Conservation (phyloP, 2,329 filamentous ascomycete genomes). For the Hypoxylon sp. region DNA sequence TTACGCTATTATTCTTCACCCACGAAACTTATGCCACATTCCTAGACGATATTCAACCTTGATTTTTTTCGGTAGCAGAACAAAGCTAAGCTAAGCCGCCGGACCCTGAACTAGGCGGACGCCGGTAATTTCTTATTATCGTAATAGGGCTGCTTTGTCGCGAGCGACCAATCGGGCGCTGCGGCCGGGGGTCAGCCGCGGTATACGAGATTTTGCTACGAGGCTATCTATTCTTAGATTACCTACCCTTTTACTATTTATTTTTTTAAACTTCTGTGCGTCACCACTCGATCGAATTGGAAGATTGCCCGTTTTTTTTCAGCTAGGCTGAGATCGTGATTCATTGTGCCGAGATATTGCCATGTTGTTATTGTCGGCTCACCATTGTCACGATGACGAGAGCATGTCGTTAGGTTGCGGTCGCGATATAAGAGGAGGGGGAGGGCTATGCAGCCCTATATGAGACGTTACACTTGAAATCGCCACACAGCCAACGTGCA, state of each 20-base stretch:
- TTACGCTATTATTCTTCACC: neutral
- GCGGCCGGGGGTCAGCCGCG: slow-evolving; percentile 33
- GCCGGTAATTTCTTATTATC: slow-evolving; percentile 23
- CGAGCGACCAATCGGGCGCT: slow-evolving; percentile 28
- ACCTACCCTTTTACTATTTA: neutral
- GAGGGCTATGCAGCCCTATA: slow-evolving; percentile 37
- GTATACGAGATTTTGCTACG: slow-evolving; percentile 45
- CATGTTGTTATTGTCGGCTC: slow-evolving; percentile 25
- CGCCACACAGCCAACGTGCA: slow-evolving; percentile 14
- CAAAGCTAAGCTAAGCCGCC: slow-evolving; percentile 16
- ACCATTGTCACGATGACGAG: slow-evolving; percentile 10
- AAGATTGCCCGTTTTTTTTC: slow-evolving; percentile 1
- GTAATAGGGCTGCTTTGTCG: slow-evolving; percentile 26
- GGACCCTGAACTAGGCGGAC: slow-evolving; percentile 29
- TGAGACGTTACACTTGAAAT: slow-evolving; percentile 37
- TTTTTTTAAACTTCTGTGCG: neutral
- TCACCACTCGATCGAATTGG: slow-evolving; percentile 17
- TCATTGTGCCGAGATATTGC: too few species aligned
- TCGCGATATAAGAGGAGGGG: slow-evolving; percentile 4
- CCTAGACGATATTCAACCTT: neutral
- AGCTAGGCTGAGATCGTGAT: slow-evolving; percentile 13
- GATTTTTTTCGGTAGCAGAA: neutral
- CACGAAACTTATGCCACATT: neutral
- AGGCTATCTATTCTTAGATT: slow-evolving; percentile 43
- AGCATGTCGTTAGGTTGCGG: slow-evolving; percentile 5